Evolutionary conservation across 139 green algal genomes (phyloP), one percentile per base, ranked within the genome.

Genomic region (Spirogloea muscicola): DNA sequence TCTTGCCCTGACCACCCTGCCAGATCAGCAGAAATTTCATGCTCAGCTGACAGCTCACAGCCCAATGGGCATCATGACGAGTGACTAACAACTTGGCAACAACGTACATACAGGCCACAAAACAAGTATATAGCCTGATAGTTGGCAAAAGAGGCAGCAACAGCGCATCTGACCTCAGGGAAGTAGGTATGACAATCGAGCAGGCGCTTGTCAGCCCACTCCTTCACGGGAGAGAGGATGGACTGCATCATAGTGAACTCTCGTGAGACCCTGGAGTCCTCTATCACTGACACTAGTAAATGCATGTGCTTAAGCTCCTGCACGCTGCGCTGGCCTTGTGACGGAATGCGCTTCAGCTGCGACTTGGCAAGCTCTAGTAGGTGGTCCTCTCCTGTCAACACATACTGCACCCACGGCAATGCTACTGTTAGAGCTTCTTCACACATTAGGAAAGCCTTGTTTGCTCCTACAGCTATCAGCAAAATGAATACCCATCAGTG

Each of bases 191-290:
- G 63, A 33, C 61, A 72, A 16, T 61, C 25, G 42, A 4, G 27
- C 9, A 72, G 63, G 25, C 39, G 3, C 5, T 16, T 10, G 39
- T 72, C 63, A 40, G 6, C 39, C 63, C 63, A 72, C 33, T 62
- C 39, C 63, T 72, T 72, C 10, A 48, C 3, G 4, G 63, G 63
- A 3, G 6, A 3, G 16, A 72, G 39, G 4, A 72, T 34, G 34
- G 63, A 62, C 42, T 48, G 63, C 25, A 72, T 27, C 18, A 62
- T 5, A 9, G 63, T 27, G 25, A 68, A 36, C 25, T 18, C 10
- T 5, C 59, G 59, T 7, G 5, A 36, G 9, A 29, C 59, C n/a
- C 29, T 36, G 4, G 18, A 10, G 59, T 29, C 16, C 4, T 29
- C 13, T 13, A 68, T 36, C 6, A 37, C 37, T 4, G 59, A 31